These are phyloP conservation scores for Stachybotrys echinatus DNA, from an alignment of 2,329 filamentous ascomycete genomes.

Conservation along the genomic window DNA sequence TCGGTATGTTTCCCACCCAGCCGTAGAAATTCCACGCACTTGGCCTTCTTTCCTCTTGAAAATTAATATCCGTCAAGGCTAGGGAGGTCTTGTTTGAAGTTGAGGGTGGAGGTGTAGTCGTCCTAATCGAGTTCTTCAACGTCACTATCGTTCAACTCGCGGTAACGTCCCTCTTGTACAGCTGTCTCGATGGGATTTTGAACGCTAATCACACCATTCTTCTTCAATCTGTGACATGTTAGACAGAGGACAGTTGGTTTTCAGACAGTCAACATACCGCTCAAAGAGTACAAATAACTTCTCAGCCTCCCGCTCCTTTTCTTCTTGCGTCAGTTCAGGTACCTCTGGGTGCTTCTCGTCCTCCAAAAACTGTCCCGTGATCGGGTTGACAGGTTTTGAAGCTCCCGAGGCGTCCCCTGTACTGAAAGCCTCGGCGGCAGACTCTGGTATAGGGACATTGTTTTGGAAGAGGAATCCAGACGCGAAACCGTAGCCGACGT, in stretches of 20 bases:
- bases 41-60: too few species aligned
- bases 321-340: constrained; percentile 80
- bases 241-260: constrained; percentile 5
- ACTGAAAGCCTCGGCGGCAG: constrained; percentile 45
- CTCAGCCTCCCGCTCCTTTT: constrained; percentile 90
- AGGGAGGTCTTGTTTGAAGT: too few species aligned
- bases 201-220: constrained; percentile 70
- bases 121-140: constrained; percentile 34
- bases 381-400: constrained; percentile 62
- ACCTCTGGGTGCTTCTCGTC: constrained; percentile 53
- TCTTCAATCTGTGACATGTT: constrained; percentile 47
- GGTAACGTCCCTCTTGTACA: constrained; percentile 62
- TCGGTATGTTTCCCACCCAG: too few species aligned
- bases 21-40: too few species aligned
- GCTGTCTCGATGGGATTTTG: constrained; percentile 74
- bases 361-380: constrained; percentile 79
- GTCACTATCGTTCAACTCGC: constrained; percentile 58
- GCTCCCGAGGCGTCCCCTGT: constrained; percentile 19
- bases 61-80: too few species aligned
- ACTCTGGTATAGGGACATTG: constrained; percentile 70
- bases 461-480: constrained; percentile 85
- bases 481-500: constrained; percentile 92
- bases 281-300: constrained; percentile 87
- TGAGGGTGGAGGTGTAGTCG: too few species aligned
- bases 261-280: constrained; percentile 42